phyloP scores from a whole-genome alignment of 768 basidiomycete genomes.

The Pulveroboletus sp. region DNA sequence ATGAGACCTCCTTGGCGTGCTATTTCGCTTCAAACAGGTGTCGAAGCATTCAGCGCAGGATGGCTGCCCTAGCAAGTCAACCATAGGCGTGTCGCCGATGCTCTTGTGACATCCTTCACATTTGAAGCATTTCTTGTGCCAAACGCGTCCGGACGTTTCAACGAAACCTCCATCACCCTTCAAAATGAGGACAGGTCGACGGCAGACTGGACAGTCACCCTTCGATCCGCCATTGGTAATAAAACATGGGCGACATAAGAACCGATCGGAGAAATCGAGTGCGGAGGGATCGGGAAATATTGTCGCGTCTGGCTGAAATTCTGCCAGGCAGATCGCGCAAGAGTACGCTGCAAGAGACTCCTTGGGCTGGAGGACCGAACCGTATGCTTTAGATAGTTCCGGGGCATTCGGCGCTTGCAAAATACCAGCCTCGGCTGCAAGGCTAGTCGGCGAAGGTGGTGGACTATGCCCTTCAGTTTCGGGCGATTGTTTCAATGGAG shows the following conservation, averaged over 20 bases:
- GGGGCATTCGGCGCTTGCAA: slow-evolving; percentile 58
- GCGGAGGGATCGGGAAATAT: slow-evolving; percentile 71
- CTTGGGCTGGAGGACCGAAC: slow-evolving; percentile 76
- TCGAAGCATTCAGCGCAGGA: slow-evolving; percentile 82
- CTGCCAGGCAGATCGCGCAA: slow-evolving; percentile 59
- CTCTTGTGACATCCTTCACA: slow-evolving; percentile 71
- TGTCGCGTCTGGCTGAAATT: slow-evolving; percentile 78
- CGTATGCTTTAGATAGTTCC: slow-evolving; percentile 76
- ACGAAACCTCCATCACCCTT: slow-evolving; percentile 77
- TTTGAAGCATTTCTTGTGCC: slow-evolving; percentile 81
- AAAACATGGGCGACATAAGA: slow-evolving; percentile 76
- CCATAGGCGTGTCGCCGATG: slow-evolving; percentile 72
- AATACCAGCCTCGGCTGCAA: slow-evolving; percentile 56
- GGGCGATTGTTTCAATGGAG: slow-evolving; percentile 48
- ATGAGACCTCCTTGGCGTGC: slow-evolving; percentile 38
- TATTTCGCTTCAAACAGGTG: slow-evolving; percentile 57
- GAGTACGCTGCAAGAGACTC: slow-evolving; percentile 67
- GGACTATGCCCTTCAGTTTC: slow-evolving; percentile 18
- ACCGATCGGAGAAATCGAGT: slow-evolving; percentile 38
- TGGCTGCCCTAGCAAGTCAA: slow-evolving; percentile 78
- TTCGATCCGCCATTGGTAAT: slow-evolving; percentile 69
- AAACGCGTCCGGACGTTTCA: slow-evolving; percentile 63
- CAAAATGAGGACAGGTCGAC: slow-evolving; percentile 66
- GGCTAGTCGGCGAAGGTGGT: slow-evolving; percentile 36
- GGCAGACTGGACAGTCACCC: slow-evolving; percentile 65